A percentile compares a stretch with the other conserved stretches of the same genome.
phyloP scores from a whole-genome alignment of 352 stramenopile species.

The Phytopythium montanum region DNA sequence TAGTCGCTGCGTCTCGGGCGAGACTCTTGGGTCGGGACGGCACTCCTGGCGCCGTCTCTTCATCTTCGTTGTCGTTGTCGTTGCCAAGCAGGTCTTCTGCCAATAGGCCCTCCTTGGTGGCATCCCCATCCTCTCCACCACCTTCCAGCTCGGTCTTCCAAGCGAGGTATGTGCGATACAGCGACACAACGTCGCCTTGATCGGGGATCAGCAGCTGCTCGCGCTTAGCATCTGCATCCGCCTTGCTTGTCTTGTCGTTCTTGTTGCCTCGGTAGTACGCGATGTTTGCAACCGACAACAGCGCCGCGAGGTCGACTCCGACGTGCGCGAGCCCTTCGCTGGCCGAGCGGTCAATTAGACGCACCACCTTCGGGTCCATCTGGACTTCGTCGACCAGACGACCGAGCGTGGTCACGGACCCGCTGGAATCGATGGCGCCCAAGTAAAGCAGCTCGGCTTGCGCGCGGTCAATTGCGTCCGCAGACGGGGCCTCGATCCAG shows the following conservation, averaged over 20 bases:
- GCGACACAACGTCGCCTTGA: conserved; percentile 19
- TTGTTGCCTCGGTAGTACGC: conserved; percentile 15
- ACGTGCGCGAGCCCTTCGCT: conserved; percentile 5
- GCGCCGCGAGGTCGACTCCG: conserved; percentile 15
- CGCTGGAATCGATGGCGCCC: conserved; percentile 7
- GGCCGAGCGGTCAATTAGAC: background rate
- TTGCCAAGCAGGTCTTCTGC: no score
- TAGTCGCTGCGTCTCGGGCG: no score
- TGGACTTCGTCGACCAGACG: background rate
- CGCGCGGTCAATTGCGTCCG: conserved; percentile 11
- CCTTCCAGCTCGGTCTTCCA: conserved; percentile 16
- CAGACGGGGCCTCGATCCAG: conserved; percentile 18
- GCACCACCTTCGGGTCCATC: background rate
- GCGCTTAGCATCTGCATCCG: conserved; percentile 11
- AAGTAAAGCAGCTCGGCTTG: conserved; percentile 17
- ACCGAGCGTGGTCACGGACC: background rate
- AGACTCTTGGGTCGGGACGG: no score
- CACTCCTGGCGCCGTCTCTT: no score
- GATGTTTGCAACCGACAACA: conserved; percentile 16
- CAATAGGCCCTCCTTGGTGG: no score
- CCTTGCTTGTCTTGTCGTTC: conserved; percentile 17
- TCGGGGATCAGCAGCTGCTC: conserved; percentile 11
- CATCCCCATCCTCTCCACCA: no score
- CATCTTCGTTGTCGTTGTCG: background rate
- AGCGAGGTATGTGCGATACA: conserved; percentile 15